Evolutionary conservation across 129 eudicot genomes (phyloP), one percentile per base, ranked within the genome.

Genomic region (Glebionis coronaria): DNA sequence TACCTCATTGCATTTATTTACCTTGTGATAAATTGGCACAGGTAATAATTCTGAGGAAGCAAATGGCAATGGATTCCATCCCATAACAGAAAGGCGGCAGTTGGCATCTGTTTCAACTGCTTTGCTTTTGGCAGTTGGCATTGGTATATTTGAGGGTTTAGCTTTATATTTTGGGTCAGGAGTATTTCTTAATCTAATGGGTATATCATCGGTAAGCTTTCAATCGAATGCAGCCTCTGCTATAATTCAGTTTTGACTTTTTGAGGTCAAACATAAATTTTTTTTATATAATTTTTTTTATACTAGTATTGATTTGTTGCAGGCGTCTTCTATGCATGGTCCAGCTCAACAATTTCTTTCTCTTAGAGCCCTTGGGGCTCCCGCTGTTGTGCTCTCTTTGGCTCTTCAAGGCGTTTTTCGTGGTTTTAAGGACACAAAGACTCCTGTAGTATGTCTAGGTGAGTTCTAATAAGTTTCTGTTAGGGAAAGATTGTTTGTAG

Each of bases 21-120:
- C 23, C 18, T 49, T 66, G 59, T 54, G 61, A 62, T 12, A 27
- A 62, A 35, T 4, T 67, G 63, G 23, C 65, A 70, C 73, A 78
- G 83, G 20, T 16, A 80, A 65, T 40, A 63, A 21, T 71, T 46
- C 46, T 18, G 62, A 63, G 56, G 79, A 73, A 58, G 78, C 46
- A 61, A 71, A 65, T 64, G 67, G 63, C 31, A 74, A 79, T 69
- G 81, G 79, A 28, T 35, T 35, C 9, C 61, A 58, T 11, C 66
- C 44, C 12, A 61, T 67, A 61, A 51, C 25, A 19, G 83, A 79
- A 83, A 87, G 90, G 73, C 75, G 70, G 45, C 99, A 89, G 67
- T 70, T 90, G 57, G 80, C 97, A 13, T 94, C 99, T 13, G 97
- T 94, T 12, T 87, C 99, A 62, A 89, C 99, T 29, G 99, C 97